These are phyloP conservation scores for Cryphonectria carpinicola DNA, from an alignment of 2,329 filamentous ascomycete species.

Conservation along the genomic window DNA sequence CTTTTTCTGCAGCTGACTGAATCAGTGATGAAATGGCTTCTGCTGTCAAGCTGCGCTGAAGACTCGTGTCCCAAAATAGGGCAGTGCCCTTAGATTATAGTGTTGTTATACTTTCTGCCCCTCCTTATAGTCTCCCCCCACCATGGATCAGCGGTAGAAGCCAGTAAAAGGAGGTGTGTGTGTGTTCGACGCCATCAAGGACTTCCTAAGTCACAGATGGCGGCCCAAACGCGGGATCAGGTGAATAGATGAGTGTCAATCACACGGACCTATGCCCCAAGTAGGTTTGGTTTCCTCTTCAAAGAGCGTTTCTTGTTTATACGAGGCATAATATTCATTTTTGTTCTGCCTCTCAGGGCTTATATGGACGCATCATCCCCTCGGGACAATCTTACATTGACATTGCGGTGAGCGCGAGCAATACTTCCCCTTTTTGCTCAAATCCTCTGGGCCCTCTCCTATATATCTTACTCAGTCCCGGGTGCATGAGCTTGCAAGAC, in stretches of 20 bases:
- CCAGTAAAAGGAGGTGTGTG: neutral
- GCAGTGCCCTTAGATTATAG: neutral
- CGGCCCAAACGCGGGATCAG: conserved; percentile 1
- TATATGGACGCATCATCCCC: neutral
- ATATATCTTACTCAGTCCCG: too few species aligned
- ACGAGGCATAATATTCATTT: neutral
- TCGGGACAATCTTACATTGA: neutral
- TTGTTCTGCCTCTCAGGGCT: neutral
- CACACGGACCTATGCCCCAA: neutral
- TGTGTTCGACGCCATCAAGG: neutral
- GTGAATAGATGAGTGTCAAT: neutral
- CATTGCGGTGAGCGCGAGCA: neutral
- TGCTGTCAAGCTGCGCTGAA: neutral
- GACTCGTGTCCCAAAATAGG: neutral
- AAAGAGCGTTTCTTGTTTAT: neutral
- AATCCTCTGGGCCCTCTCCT: neutral
- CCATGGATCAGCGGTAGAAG: neutral
- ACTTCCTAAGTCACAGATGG: neutral
- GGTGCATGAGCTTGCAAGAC: neutral
- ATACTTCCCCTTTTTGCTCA: neutral
- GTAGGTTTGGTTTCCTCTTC: neutral
- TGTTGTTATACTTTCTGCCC: neutral
- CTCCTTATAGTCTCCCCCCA: neutral
- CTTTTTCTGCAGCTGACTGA: neutral
- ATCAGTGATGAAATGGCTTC: neutral